Evolutionary conservation across 2,329 filamentous ascomycete species (phyloP).

Genomic region (Alternaria longipes): DNA sequence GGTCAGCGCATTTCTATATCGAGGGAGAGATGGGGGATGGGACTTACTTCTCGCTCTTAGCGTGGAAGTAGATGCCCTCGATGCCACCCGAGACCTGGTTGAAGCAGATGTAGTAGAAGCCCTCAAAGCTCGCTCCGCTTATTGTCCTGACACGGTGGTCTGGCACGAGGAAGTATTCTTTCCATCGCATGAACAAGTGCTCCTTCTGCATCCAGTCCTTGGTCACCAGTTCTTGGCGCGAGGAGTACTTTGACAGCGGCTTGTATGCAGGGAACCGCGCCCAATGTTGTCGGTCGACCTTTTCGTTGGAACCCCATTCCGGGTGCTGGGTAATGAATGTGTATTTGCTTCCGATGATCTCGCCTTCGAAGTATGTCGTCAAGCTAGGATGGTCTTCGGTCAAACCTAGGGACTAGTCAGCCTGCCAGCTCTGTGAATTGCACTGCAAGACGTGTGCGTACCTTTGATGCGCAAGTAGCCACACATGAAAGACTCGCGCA

Average conservation of each 20-base stretch:
- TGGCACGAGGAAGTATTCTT: conserved; percentile 96
- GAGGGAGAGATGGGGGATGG: fast-evolving
- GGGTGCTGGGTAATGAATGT: conserved; percentile 91
- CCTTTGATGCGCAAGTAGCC: conserved; percentile 97
- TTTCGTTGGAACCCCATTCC: conserved; percentile 90
- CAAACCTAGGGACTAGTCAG: conserved; percentile 67
- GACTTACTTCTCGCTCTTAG: conserved; percentile 94
- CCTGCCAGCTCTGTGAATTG: background rate
- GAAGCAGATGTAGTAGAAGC: conserved; percentile 99
- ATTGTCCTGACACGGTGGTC: conserved; percentile 93
- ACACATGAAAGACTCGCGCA: conserved; percentile 92
- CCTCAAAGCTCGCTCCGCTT: conserved; percentile 93
- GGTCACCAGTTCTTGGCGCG: conserved; percentile 66
- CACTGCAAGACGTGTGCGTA: conserved; percentile 50
- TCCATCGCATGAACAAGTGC: conserved; percentile 98
- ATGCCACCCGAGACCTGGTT: conserved; percentile 88
- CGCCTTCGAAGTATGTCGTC: conserved; percentile 97
- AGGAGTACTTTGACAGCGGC: conserved; percentile 73
- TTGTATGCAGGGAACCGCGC: conserved; percentile 86
- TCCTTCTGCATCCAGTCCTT: conserved; percentile 80
- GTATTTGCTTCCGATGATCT: conserved; percentile 95
- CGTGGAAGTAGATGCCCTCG: conserved; percentile 96
- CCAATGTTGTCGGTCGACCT: conserved; percentile 94
- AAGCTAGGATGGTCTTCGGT: conserved; percentile 97
- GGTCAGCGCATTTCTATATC: conserved; percentile 29